Evolutionary conservation across 2,329 filamentous ascomycete species (phyloP).

Genomic region (Stenocarpella maydis): DNA sequence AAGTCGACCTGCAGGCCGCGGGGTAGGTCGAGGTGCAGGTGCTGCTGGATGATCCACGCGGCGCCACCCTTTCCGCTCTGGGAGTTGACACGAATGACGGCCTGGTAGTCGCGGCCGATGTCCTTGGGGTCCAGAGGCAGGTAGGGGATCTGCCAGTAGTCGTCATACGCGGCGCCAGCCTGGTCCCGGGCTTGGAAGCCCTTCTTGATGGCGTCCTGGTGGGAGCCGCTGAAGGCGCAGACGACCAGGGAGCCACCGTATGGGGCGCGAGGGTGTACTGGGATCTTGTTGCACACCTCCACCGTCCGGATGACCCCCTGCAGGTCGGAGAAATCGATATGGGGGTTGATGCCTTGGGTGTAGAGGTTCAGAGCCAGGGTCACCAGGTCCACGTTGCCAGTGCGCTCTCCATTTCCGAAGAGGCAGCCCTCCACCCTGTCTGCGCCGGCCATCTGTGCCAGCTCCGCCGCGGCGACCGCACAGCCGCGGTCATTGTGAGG

Average conservation of each 20-base stretch:
- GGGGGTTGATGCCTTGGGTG: constrained; percentile 86
- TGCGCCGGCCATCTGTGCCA: constrained; percentile 96
- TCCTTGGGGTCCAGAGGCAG: constrained; percentile 92
- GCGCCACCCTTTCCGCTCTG: constrained; percentile 94
- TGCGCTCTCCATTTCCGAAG: constrained; percentile 94
- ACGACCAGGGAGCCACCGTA: constrained; percentile 94
- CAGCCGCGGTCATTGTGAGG: constrained; percentile 95
- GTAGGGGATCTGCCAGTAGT: constrained; percentile 86
- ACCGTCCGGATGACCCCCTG: constrained; percentile 86
- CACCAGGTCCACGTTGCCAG: constrained; percentile 94
- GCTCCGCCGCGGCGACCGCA: constrained; percentile 86
- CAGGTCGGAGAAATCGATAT: constrained; percentile 92
- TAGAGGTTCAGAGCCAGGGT: constrained; percentile 94
- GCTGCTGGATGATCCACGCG: constrained; percentile 91
- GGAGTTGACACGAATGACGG: constrained; percentile 96
- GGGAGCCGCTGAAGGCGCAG: constrained; percentile 88
- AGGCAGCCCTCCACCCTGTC: constrained; percentile 94
- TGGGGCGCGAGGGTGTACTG: constrained; percentile 86
- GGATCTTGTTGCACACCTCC: constrained; percentile 93
- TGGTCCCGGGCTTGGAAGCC: constrained; percentile 77
- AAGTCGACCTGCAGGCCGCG: constrained; percentile 93
- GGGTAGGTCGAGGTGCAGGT: constrained; percentile 89
- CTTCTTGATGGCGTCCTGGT: constrained; percentile 98
- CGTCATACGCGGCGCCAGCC: constrained; percentile 65
- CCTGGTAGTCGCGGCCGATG: constrained; percentile 96